Evolutionary conservation across 2,329 filamentous ascomycete genomes (phyloP), one percentile per base, ranked within the genome.

Genomic region (Ceratocystis huliohia): DNA sequence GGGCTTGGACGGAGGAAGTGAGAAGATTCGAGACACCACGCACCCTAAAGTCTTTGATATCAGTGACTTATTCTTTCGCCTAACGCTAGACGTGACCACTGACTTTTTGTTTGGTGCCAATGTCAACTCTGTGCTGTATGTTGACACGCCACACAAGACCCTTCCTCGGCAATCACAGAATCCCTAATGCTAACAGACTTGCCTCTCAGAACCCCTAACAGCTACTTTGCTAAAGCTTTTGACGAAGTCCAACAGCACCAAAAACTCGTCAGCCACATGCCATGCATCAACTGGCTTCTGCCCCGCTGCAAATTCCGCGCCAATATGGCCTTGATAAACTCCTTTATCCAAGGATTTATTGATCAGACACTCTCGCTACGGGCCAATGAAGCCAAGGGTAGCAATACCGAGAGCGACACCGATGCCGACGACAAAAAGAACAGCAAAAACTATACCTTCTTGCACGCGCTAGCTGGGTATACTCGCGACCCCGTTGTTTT

Each of bases 11-110:
- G 7, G 17, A 20, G 65, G 78, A 78, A 73, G 86, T 81, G 79
- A 86, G 77, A 53, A 28, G 22, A 28, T 22, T 15, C 48, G 10
- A 5, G 20, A 5, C 25, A 22, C 25, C 25, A 75, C 88, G 74
- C 78, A 22, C 7, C 25, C 17, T 15, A 45, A 45, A 37, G 65
- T 66, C 22, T 33, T 93, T 37, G 84, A 95, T 71, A 83, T 93
- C 7, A 82, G 84, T 69, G 84, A 91, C 68, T 78, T 96, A 65
- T 88, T 96, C 76, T 95, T 91, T 78, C 82, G 89, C n/a, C 88
- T 87, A 72, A 92, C 91, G 0, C 81, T 96, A 33, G 92, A 96
- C 75, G 86, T 89, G 6, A 85, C 89, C 1, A 96, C 91, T 0
- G 88, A 95, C 71, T 96, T 96, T 73, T 77, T 96, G 33, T 82